A percentile compares a stretch with the other conserved stretches of the same genome.
These are phyloP conservation scores for Vicia faba DNA, from an alignment of 306 rosid species.

Conservation along the genomic window DNA sequence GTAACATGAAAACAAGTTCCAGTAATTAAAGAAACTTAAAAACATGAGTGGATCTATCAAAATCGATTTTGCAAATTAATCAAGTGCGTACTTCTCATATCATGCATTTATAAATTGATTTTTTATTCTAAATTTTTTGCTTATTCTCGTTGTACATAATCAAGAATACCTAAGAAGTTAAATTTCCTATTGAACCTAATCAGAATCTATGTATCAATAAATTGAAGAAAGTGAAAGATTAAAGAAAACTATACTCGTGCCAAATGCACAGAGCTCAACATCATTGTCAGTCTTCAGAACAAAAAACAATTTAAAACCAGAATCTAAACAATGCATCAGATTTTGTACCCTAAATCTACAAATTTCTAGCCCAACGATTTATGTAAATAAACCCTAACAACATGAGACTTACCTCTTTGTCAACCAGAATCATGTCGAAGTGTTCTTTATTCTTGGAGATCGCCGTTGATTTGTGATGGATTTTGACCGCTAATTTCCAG, in stretches of 20 bases:
- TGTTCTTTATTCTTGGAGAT: no score
- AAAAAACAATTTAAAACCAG: no score
- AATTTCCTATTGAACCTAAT: no score
- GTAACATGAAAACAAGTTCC: constrained; percentile 32
- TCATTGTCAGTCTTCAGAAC: constrained; percentile 54
- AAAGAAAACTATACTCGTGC: constrained; percentile 58
- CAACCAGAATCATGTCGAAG: no score
- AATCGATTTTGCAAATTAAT: neutral
- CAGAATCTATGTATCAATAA: no score
- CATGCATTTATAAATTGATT: neutral
- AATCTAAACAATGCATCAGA: no score
- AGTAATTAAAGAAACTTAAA: neutral
- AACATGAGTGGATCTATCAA: neutral
- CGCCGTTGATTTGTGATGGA: no score
- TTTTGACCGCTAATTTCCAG: no score
- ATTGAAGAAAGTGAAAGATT: neutral
- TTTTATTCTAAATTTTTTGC: neutral
- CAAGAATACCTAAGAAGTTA: constrained; percentile 21
- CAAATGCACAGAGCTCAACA: constrained; percentile 69
- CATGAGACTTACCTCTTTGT: no score
- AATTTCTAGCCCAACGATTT: no score
- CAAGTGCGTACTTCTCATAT: neutral
- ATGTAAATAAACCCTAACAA: no score
- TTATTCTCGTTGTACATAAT: neutral
- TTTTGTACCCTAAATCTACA: no score